Evolutionary conservation across 305 asterid genomes (phyloP), one percentile per base, ranked within the genome.

Genomic region (Stenogyne calaminthoides): DNA sequence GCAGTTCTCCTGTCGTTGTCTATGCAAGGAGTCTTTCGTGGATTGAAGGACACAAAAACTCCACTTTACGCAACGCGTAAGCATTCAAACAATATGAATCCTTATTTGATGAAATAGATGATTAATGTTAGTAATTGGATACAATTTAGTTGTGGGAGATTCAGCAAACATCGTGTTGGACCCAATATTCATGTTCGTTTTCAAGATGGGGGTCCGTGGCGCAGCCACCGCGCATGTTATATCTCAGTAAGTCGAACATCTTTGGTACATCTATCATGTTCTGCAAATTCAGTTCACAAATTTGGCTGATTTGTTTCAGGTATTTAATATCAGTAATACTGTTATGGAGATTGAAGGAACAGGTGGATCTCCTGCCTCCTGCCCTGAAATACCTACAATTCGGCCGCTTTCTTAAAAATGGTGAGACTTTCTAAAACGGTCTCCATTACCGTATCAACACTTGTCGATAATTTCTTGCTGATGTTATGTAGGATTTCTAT

Each of bases 11-110:
- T 91, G 49, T 91, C 97, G 2, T 77, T 91, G 69, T 93, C 97
- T 19, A 88, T 84, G 92, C 95, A 90, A 79, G 96, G 95, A 19
- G 93, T 90, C 14, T 90, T 88, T 71, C 93, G 95, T 18, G 97
- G 97, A 62, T 64, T 88, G 27, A 91, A 88, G 77, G 91, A 88
- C 80, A 90, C 95, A 0, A 87, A 75, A 82, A 90, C 95, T 58
- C 95, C 97, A 1, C 81, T 90, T 19, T 84, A 79, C 69, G 97
- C 97, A 64, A 87, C 95, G 67, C 88, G 91, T 80, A 71, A 71
- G 75, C 36, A n/a, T n/a, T 47, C 0, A 47, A 6, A n/a, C 5
- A 0, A 1, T 47, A 49, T 15, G 10, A 49, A 36, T 32, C 4
- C 20, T 11, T 65, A 37, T 27, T 68, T 11, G 32, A 51, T 54